Evolutionary conservation across 306 rosid species (phyloP).

Genomic region (Vachellia collinsii): DNA sequence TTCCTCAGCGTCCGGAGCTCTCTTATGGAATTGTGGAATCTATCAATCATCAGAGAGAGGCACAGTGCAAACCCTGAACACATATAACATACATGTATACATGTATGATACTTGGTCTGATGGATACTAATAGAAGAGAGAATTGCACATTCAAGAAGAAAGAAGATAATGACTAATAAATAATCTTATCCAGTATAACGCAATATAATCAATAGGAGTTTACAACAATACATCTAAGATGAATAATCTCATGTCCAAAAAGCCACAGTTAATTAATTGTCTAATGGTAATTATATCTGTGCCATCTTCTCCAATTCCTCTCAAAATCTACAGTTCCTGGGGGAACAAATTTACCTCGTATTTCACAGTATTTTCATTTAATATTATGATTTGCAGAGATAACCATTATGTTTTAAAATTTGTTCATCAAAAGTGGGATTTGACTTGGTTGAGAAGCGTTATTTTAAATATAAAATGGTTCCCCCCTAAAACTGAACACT

Average conservation of each 20-base stretch:
- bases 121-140: not conserved
- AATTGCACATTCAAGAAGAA: not conserved
- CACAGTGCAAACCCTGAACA: slow-evolving; percentile 77
- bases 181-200: too few relatives aligned
- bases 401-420: not conserved
- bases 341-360: too few relatives aligned
- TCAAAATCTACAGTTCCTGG: not conserved
- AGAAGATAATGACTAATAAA: not conserved
- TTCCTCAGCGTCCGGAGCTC: slow-evolving; percentile 74
- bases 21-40: slow-evolving; percentile 85
- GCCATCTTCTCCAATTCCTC: not conserved
- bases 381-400: not conserved
- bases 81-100: too few relatives aligned
- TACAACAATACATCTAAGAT: not conserved
- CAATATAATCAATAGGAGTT: not conserved
- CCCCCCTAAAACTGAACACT: too few relatives aligned
- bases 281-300: not conserved
- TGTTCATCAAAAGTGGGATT: not conserved
- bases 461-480: not conserved
- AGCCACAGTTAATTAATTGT: not conserved
- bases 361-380: not conserved
- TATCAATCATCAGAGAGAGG: slow-evolving; percentile 78
- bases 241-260: not conserved
- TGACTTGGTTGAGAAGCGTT: not conserved
- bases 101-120: not conserved